Evolutionary conservation across 345 rosid species (phyloP).

Genomic region (Arabidopsis suecica): DNA sequence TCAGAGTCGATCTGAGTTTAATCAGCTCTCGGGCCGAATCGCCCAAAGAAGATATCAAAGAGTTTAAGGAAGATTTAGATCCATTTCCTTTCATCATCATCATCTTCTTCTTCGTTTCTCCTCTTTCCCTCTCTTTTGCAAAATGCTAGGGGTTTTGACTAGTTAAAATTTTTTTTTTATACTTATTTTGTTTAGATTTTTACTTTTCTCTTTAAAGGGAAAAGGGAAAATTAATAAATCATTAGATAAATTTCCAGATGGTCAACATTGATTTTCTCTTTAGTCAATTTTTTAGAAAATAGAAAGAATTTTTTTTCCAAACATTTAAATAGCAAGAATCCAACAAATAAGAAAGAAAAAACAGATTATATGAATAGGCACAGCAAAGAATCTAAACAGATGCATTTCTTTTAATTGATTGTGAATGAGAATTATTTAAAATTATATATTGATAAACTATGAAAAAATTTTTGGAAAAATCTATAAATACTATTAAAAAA

Average conservation of each 20-base stretch:
- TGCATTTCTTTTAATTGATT: neutral
- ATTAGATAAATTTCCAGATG: neutral
- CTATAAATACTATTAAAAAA: too few species aligned
- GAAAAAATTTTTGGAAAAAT: too few species aligned
- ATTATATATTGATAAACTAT: neutral
- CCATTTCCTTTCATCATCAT: neutral
- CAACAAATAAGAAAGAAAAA: neutral
- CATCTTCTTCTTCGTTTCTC: neutral
- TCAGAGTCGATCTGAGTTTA: neutral
- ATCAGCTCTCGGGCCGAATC: neutral
- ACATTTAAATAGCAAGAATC: conserved; percentile 9
- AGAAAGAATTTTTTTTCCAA: neutral
- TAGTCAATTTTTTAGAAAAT: neutral
- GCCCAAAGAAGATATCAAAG: neutral
- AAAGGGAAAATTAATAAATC: too few species aligned
- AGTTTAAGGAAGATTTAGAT: neutral
- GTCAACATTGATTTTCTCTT: neutral
- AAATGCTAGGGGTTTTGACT: neutral
- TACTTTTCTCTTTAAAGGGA: too few species aligned
- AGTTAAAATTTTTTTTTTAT: too few species aligned
- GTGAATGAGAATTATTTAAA: neutral
- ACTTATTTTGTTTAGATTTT: too few species aligned
- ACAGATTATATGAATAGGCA: neutral
- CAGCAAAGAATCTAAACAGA: neutral
- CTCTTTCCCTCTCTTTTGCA: neutral